These are phyloP conservation scores for Colletotrichum neosansevieriae DNA, from an alignment of 2,329 filamentous ascomycete genomes.

Conservation along the genomic window DNA sequence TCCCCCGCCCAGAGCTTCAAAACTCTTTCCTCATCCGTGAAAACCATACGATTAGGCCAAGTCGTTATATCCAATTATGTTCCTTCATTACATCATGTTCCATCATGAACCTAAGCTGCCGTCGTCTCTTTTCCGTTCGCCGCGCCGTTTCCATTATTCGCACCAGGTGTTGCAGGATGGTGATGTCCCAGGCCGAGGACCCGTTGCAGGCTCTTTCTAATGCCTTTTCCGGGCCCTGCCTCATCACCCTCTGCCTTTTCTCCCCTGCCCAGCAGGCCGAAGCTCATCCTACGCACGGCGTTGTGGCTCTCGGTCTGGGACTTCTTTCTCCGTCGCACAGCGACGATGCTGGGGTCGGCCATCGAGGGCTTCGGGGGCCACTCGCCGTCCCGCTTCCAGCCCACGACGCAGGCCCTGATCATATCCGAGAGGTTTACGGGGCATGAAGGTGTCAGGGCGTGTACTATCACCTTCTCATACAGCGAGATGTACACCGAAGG, in stretches of 20 bases:
- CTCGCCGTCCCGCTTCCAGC: slow-evolving; percentile 93
- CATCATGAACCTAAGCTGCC: slow-evolving; percentile 1
- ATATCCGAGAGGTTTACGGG: slow-evolving; percentile 90
- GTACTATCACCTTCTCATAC: slow-evolving; percentile 88
- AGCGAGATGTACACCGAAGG: slow-evolving; percentile 82
- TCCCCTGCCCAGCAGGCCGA: slow-evolving; percentile 58
- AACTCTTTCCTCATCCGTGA: neutral
- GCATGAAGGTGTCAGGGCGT: slow-evolving; percentile 83
- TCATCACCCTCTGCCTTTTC: slow-evolving; percentile 50
- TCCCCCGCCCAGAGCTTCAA: neutral
- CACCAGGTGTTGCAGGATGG: slow-evolving; percentile 2
- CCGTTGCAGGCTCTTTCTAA: slow-evolving; percentile 60
- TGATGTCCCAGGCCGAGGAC: slow-evolving; percentile 56
- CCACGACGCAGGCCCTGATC: slow-evolving; percentile 82
- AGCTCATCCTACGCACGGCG: slow-evolving; percentile 58
- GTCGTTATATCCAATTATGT: slow-evolving; percentile 6
- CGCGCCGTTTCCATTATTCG: slow-evolving; percentile 12
- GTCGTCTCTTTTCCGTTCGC: slow-evolving; percentile 15
- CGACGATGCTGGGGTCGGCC: slow-evolving; percentile 56
- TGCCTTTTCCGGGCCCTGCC: slow-evolving; percentile 51
- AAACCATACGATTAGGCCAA: neutral
- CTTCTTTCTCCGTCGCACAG: slow-evolving; percentile 56
- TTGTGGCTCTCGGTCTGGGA: slow-evolving; percentile 43
- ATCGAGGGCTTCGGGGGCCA: slow-evolving; percentile 80
- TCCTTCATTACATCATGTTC: slow-evolving; percentile 16